A percentile compares a stretch with the other conserved stretches of the same genome.
Evolutionary conservation across 2,329 filamentous ascomycete genomes (phyloP).

Genomic region (Epichloe gansuensis): DNA sequence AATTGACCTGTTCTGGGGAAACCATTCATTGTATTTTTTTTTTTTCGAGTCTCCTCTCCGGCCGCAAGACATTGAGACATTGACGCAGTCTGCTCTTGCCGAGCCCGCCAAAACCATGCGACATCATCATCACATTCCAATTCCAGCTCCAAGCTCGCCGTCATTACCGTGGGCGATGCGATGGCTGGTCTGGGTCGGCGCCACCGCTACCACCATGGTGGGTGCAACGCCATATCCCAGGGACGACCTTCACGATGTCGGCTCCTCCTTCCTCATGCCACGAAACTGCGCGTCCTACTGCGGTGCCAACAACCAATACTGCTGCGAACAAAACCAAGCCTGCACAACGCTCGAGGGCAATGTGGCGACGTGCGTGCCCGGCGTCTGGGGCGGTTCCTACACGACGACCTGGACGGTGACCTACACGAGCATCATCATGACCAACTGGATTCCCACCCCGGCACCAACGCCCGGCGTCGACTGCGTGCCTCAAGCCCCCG

Average conservation of each 20-base stretch:
- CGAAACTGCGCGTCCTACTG: conserved; percentile 40
- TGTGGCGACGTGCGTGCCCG: conserved; percentile 35
- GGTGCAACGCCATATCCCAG: conserved; percentile 36
- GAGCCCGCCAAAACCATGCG: background rate
- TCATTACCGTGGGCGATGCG: conserved; percentile 4
- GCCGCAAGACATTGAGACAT: background rate
- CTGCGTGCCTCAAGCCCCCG: conserved; percentile 38
- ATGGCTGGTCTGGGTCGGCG: conserved; percentile 23
- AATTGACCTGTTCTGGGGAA: background rate
- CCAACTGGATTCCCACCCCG: conserved; percentile 32
- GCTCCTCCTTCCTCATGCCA: conserved; percentile 37
- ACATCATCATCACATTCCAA: background rate
- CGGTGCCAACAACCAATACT: conserved; percentile 41
- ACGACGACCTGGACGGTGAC: conserved; percentile 51
- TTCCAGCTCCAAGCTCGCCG: conserved; percentile 1
- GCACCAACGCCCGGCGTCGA: conserved; percentile 29
- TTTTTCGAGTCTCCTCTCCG: background rate
- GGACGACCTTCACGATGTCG: conserved; percentile 34
- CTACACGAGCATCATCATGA: conserved; percentile 46
- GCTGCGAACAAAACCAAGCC: conserved; percentile 34
- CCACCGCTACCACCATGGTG: conserved; percentile 17
- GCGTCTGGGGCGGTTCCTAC: conserved; percentile 22
- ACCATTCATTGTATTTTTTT: background rate
- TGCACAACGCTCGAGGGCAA: conserved; percentile 38
- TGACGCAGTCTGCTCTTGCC: background rate